phyloP scores from a whole-genome alignment of 805 yeast genomes.

The Wickerhamomyces queroliae region DNA sequence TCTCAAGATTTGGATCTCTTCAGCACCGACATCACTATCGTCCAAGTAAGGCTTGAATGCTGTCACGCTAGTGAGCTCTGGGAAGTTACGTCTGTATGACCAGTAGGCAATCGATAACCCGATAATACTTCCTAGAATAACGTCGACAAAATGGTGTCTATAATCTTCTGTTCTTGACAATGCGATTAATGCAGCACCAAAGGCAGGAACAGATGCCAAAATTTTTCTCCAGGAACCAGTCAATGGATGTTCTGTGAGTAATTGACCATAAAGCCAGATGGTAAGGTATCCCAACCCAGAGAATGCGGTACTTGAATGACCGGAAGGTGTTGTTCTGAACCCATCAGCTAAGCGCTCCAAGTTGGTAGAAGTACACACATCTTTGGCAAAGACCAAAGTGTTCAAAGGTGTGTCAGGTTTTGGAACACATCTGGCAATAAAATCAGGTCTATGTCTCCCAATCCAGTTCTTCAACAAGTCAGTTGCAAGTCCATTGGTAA shows the following conservation, averaged over 20 bases:
- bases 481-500: slow-evolving; percentile 57
- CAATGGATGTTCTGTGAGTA: slow-evolving; percentile 39
- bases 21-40: slow-evolving; percentile 32
- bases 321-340: slow-evolving; percentile 78
- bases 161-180: slow-evolving; percentile 86
- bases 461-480: slow-evolving; percentile 76
- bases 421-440: slow-evolving; percentile 80
- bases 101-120: slow-evolving; percentile 56
- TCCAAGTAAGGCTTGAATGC: slow-evolving; percentile 36
- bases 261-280: slow-evolving; percentile 66
- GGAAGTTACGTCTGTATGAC: slow-evolving; percentile 35
- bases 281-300: slow-evolving; percentile 60
- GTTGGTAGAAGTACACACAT: slow-evolving; percentile 57
- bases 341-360: slow-evolving; percentile 51
- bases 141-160: slow-evolving; percentile 88
- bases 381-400: slow-evolving; percentile 51
- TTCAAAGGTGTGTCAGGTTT: slow-evolving; percentile 48
- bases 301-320: slow-evolving; percentile 70
- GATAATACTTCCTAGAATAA: slow-evolving; percentile 61
- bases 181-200: slow-evolving; percentile 75
- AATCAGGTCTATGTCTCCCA: slow-evolving; percentile 91
- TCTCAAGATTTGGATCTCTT: slow-evolving; percentile 10
- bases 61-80: slow-evolving; percentile 24
- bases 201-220: slow-evolving; percentile 45
- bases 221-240: slow-evolving; percentile 62